Evolutionary conservation across 305 asterid species (phyloP).

Genomic region (Fraxinus albicans): DNA sequence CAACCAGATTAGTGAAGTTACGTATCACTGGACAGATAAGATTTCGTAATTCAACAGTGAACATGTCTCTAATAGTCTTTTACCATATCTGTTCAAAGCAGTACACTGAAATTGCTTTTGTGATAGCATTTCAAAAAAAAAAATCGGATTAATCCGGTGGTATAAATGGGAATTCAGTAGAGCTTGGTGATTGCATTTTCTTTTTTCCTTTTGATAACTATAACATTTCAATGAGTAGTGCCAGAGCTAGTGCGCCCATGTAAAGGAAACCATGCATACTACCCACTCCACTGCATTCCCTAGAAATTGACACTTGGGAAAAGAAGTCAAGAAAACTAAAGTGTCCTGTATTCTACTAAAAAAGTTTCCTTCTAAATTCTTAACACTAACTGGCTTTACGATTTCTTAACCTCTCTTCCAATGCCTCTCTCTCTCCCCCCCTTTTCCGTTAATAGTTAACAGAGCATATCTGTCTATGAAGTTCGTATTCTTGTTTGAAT

Average conservation of each 20-base stretch:
- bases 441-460: background rate
- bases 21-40: background rate
- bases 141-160: background rate
- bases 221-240: background rate
- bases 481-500: background rate
- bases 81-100: background rate
- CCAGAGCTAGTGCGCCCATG: background rate
- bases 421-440: background rate
- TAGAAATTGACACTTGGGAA: background rate
- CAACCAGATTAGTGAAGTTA: slow-evolving; percentile 11
- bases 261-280: background rate
- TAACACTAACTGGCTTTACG: background rate
- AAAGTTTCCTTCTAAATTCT: background rate
- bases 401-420: background rate
- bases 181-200: slow-evolving; percentile 5
- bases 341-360: background rate
- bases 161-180: background rate
- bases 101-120: background rate
- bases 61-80: background rate
- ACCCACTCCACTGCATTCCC: background rate
- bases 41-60: slow-evolving; percentile 6
- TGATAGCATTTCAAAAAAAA: background rate
- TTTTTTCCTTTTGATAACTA: background rate
- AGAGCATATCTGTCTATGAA: background rate
- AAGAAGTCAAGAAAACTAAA: background rate